These are phyloP conservation scores for Volvox reticuliferus DNA, from an alignment of 139 green algal species.

Conservation along the genomic window DNA sequence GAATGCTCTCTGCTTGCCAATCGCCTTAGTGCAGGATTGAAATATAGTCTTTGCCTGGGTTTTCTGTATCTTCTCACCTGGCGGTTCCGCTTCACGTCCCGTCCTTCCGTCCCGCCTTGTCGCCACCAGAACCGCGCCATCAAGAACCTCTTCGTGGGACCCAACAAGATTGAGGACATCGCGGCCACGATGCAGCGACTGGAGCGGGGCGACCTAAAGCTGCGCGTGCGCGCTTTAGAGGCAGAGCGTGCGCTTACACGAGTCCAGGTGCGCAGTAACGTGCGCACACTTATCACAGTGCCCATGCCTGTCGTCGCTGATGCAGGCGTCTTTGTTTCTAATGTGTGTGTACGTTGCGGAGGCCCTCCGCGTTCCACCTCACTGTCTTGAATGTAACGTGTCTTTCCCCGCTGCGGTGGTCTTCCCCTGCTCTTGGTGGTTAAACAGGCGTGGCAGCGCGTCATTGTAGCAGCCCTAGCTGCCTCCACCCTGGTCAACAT, in stretches of 20 bases:
- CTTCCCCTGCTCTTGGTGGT: neutral
- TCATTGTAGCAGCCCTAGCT: constrained; percentile 76
- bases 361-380: too few relatives aligned
- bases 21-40: too few relatives aligned
- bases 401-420: too few relatives aligned
- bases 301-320: too few relatives aligned
- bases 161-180: constrained; percentile 94
- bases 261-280: constrained; percentile 70
- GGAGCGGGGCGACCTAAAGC: constrained; percentile 96
- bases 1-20: too few relatives aligned
- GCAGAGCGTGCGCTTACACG: constrained; percentile 91
- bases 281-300: neutral
- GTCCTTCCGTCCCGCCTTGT: neutral
- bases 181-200: constrained; percentile 77
- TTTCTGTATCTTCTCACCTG: too few relatives aligned
- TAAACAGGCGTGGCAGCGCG: constrained; percentile 76
- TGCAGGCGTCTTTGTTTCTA: too few relatives aligned
- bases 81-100: too few relatives aligned
- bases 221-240: constrained; percentile 95
- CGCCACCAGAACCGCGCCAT: constrained; percentile 88
- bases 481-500: constrained; percentile 93
- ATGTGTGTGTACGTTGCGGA: too few relatives aligned
- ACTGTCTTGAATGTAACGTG: too few relatives aligned
- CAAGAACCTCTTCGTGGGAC: constrained; percentile 92
- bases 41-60: too few relatives aligned